phyloP scores from a whole-genome alignment of 305 asterid genomes.

The Fraxinus platypoda region DNA sequence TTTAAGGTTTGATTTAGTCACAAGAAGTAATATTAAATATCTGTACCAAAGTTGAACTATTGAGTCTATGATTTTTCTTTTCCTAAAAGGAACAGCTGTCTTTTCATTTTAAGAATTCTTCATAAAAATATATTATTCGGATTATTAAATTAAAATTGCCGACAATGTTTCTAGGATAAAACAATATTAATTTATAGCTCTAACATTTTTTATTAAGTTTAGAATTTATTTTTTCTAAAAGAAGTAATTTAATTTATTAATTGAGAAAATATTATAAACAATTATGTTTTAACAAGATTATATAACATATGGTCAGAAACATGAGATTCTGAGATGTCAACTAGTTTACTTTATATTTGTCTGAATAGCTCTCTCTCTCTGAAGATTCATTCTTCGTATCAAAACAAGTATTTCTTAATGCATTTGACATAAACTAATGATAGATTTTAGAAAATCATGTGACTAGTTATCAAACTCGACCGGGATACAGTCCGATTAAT shows the following conservation, averaged over 20 bases:
- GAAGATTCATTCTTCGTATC: background rate
- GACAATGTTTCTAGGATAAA: background rate
- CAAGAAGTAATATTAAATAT: conserved; percentile 9
- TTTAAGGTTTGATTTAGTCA: conserved; percentile 26
- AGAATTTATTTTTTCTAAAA: background rate
- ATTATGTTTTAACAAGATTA: background rate
- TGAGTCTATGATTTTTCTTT: background rate
- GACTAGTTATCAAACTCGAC: background rate
- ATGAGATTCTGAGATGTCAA: background rate
- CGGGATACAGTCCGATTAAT: background rate
- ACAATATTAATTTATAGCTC: background rate
- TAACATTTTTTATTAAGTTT: background rate
- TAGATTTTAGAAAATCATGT: conserved; percentile 14
- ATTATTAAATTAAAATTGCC: background rate
- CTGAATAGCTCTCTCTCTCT: background rate
- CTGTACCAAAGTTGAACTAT: background rate
- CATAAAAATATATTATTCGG: background rate
- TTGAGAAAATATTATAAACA: background rate
- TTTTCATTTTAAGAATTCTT: background rate
- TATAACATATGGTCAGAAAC: background rate
- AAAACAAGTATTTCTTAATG: background rate
- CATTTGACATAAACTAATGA: conserved; percentile 29
- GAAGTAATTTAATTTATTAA: background rate
- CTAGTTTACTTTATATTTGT: background rate
- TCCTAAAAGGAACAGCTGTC: conserved; percentile 12